phyloP scores from a whole-genome alignment of 2,329 filamentous ascomycete genomes.

The Anthostomella pinea region DNA sequence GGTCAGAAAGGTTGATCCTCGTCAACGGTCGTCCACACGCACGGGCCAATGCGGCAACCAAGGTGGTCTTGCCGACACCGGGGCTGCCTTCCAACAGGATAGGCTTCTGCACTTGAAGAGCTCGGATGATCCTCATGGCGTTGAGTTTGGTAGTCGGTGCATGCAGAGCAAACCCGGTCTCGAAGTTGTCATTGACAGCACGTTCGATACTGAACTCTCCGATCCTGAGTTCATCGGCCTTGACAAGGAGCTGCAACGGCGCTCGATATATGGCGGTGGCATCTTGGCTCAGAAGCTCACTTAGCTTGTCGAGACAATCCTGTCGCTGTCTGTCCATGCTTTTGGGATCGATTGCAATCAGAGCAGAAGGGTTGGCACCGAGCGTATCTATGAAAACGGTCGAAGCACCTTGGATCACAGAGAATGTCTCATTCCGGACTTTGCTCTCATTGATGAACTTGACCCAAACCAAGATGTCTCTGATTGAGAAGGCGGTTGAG shows the following conservation, averaged over 20 bases:
- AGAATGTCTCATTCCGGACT: constrained; percentile 42
- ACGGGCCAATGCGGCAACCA: constrained; percentile 80
- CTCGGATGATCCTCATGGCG: constrained; percentile 84
- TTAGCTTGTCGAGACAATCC: constrained; percentile 70
- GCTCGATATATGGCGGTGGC: constrained; percentile 63
- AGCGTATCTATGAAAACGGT: constrained; percentile 96
- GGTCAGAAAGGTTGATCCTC: constrained; percentile 94
- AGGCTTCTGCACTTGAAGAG: constrained; percentile 83
- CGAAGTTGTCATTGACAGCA: constrained; percentile 44
- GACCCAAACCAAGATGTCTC: constrained; percentile 91
- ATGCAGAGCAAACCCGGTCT: constrained; percentile 72
- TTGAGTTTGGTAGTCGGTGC: constrained; percentile 89
- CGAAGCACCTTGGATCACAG: constrained; percentile 77
- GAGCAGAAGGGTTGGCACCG: constrained; percentile 88
- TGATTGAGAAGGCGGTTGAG: constrained; percentile 78
- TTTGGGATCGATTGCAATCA: constrained; percentile 69
- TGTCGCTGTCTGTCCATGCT: constrained; percentile 69
- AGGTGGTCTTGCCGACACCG: constrained; percentile 96
- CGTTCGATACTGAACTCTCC: constrained; percentile 71
- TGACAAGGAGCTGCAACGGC: constrained; percentile 56
- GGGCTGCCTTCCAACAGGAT: constrained; percentile 94
- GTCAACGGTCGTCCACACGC: constrained; percentile 80
- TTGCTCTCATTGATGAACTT: constrained; percentile 78
- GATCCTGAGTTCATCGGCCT: constrained; percentile 57
- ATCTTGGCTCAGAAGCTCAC: constrained; percentile 62